Percentiles rank a stretch among this genome's conserved stretches.
phyloP scores from a whole-genome alignment of 352 stramenopile species.

The Phytophthora niederhauseri region DNA sequence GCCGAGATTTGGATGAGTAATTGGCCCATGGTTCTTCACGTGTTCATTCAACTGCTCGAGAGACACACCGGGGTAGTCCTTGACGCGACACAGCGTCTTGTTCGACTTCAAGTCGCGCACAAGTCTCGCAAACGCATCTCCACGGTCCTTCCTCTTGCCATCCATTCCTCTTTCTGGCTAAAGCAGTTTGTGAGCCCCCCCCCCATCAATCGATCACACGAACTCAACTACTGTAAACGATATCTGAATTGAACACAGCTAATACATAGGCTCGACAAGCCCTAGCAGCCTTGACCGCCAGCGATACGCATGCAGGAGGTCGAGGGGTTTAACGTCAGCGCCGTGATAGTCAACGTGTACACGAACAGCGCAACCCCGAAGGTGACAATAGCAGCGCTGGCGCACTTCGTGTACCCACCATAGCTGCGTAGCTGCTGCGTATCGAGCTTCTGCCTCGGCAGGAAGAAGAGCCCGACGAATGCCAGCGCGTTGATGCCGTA shows the following conservation, averaged over 20 bases:
- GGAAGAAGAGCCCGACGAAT: conserved; percentile 30
- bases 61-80: conserved; percentile 31
- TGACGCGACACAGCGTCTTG: conserved; percentile 28
- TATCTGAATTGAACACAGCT: conserved; percentile 4
- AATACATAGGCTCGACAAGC: neutral
- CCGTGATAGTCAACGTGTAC: conserved; percentile 45
- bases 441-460: conserved; percentile 52
- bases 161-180: no score
- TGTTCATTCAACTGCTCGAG: conserved; percentile 32
- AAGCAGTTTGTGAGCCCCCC: no score
- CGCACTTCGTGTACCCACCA: conserved; percentile 52
- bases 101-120: conserved; percentile 32
- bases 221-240: no score
- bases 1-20: conserved; percentile 27
- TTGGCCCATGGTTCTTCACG: conserved; percentile 24
- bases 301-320: conserved; percentile 40
- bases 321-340: conserved; percentile 48
- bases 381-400: conserved; percentile 35
- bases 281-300: conserved; percentile 45
- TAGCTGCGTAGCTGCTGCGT: conserved; percentile 56
- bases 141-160: no score
- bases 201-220: no score
- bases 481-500: conserved; percentile 41
- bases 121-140: conserved; percentile 26
- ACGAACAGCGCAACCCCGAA: conserved; percentile 34